Evolutionary conservation across 441 rosid genomes (phyloP).

Genomic region (Gossypium lobatum): DNA sequence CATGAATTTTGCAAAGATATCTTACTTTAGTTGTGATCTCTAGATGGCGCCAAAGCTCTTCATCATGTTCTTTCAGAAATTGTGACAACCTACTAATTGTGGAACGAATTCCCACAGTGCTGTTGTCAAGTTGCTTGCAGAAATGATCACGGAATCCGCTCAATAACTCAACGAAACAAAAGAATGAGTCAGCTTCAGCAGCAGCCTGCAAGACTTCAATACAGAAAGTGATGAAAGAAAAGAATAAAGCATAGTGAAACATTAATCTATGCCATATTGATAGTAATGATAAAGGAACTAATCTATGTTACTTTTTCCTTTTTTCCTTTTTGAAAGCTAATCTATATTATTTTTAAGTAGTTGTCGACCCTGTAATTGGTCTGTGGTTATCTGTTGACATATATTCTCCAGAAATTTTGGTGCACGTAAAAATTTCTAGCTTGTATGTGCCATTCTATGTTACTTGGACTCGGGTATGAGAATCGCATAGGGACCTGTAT

Average conservation of each 20-base stretch:
- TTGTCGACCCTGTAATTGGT: background rate
- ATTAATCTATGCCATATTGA: background rate
- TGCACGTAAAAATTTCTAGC: background rate
- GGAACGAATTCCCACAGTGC: slow-evolving; percentile 89
- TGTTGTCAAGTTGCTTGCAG: slow-evolving; percentile 97
- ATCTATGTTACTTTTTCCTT: background rate
- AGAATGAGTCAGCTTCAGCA: slow-evolving; percentile 92
- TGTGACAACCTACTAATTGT: slow-evolving; percentile 78
- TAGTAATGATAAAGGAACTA: slow-evolving; percentile 5
- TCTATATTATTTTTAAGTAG: background rate
- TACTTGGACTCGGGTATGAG: too few species aligned
- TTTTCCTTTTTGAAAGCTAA: too few species aligned
- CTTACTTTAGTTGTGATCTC: slow-evolving; percentile 92
- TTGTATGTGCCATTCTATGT: too few species aligned
- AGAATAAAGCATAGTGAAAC: background rate
- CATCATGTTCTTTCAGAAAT: slow-evolving; percentile 85
- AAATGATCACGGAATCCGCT: slow-evolving; percentile 95
- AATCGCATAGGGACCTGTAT: too few species aligned
- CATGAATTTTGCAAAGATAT: slow-evolving; percentile 10
- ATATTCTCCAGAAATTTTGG: background rate
- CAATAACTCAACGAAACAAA: slow-evolving; percentile 85
- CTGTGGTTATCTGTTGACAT: background rate
- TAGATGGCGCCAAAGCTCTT: slow-evolving; percentile 99
- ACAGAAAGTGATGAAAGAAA: slow-evolving; percentile 23
- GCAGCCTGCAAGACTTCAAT: slow-evolving; percentile 51